phyloP scores from a whole-genome alignment of 345 rosid genomes.

The Chamaenerion angustifolium region DNA sequence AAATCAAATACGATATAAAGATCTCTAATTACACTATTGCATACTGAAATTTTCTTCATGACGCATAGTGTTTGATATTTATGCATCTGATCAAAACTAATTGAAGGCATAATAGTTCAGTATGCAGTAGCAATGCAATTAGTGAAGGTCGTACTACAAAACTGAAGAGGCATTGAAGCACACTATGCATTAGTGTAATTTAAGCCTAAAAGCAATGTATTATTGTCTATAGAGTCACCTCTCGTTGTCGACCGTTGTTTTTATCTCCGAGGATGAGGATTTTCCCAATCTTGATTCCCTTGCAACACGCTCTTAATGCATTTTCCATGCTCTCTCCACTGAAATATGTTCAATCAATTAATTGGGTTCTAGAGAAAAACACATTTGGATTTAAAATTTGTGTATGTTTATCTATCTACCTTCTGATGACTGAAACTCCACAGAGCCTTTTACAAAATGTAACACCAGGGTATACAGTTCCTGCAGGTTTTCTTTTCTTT shows the following conservation, averaged over 20 bases:
- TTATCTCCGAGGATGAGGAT: slow-evolving; percentile 73
- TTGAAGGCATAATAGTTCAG: too few species aligned
- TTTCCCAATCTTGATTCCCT: slow-evolving; percentile 84
- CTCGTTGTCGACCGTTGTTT: slow-evolving; percentile 54
- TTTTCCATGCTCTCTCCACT: slow-evolving; percentile 99
- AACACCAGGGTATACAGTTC: slow-evolving; percentile 77
- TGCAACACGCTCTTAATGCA: slow-evolving; percentile 88
- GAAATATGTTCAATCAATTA: neutral
- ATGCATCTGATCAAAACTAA: too few species aligned
- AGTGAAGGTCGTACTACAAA: too few species aligned
- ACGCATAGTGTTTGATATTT: too few species aligned
- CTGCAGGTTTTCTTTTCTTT: slow-evolving; percentile 20
- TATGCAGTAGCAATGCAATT: too few species aligned
- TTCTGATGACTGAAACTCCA: slow-evolving; percentile 75
- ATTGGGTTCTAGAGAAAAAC: too few species aligned
- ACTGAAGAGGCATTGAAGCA: too few species aligned
- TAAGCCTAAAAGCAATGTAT: neutral
- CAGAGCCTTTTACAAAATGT: slow-evolving; percentile 72
- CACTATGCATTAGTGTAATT: neutral
- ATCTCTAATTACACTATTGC: too few species aligned
- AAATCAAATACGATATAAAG: too few species aligned
- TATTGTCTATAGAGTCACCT: neutral
- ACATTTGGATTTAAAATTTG: neutral
- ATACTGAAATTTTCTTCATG: too few species aligned
- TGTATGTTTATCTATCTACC: slow-evolving; percentile 23